Evolutionary conservation across 371 early-diverging fungal genomes (phyloP).

Genomic region (Homolaphlyctis polyrhiza): DNA sequence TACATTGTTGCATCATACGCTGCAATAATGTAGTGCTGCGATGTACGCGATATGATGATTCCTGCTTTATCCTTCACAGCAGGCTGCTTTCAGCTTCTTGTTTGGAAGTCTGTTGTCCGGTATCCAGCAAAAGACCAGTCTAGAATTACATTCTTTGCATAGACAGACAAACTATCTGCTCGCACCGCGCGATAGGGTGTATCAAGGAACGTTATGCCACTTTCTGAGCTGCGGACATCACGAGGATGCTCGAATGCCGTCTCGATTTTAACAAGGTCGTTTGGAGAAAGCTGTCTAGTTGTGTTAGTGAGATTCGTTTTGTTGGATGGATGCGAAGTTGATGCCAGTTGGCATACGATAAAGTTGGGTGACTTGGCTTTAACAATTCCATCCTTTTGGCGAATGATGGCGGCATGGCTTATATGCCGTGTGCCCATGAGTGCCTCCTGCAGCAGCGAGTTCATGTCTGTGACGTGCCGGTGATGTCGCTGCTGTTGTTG

Average conservation of each 20-base stretch:
- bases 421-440: constrained; percentile 36
- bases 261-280: constrained; percentile 28
- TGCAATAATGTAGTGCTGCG: constrained; percentile 34
- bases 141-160: constrained; percentile 36
- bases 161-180: constrained; percentile 37
- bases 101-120: neutral
- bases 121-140: neutral
- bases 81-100: neutral
- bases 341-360: constrained; percentile 21
- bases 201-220: constrained; percentile 32
- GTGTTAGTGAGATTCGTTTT: neutral
- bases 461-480: constrained; percentile 21
- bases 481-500: neutral
- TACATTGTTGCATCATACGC: constrained; percentile 40
- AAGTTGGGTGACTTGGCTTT: constrained; percentile 42
- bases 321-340: neutral
- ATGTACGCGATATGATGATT: constrained; percentile 32
- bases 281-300: neutral
- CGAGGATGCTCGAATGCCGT: constrained; percentile 33
- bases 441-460: constrained; percentile 42
- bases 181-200: constrained; percentile 32
- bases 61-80: constrained; percentile 29
- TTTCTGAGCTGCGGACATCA: constrained; percentile 33
- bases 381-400: constrained; percentile 37
- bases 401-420: constrained; percentile 39